Conservation (phyloP, 495 filamentous ascomycete species). For the Hypoxylon lienhwacheense region DNA sequence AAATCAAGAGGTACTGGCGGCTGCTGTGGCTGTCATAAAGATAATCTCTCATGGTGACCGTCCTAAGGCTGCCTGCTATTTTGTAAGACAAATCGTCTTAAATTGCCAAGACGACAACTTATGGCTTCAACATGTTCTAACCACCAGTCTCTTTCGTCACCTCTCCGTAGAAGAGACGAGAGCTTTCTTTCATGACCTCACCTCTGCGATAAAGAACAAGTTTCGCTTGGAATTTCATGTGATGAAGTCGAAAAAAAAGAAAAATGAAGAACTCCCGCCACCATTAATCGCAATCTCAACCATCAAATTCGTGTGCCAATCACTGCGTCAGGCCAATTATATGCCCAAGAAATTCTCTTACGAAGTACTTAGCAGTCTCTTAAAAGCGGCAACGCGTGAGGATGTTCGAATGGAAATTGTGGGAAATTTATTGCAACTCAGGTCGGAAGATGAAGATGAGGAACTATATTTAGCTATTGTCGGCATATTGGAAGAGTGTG, state of each 20-base stretch:
- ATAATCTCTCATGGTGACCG: constrained; percentile 13
- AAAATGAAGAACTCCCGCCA: not conserved
- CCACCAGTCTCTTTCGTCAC: constrained; percentile 23
- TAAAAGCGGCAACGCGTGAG: too few relatives aligned
- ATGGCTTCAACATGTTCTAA: constrained; percentile 43
- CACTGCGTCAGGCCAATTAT: too few relatives aligned
- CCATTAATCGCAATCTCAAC: constrained; percentile 45
- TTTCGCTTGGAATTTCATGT: constrained; percentile 34
- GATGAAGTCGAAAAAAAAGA: constrained; percentile 1
- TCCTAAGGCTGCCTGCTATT: constrained; percentile 21
- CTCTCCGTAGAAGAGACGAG: constrained; percentile 36
- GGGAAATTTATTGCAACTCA: not conserved
- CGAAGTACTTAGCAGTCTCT: too few relatives aligned
- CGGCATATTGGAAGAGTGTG: constrained; percentile 27
- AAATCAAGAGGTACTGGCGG: not conserved
- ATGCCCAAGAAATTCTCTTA: too few relatives aligned
- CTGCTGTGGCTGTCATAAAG: constrained; percentile 11
- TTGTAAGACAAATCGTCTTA: constrained; percentile 40
- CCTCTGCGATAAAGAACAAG: constrained; percentile 37
- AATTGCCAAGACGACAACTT: constrained; percentile 43
- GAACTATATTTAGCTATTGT: constrained; percentile 26
- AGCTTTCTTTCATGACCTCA: constrained; percentile 36
- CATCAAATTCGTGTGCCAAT: too few relatives aligned
- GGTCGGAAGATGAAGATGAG: not conserved
- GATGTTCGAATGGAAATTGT: too few relatives aligned